Percentiles rank a stretch among this genome's conserved stretches.
phyloP scores from a whole-genome alignment of 345 rosid genomes.

The Pseudoturritis turrita region DNA sequence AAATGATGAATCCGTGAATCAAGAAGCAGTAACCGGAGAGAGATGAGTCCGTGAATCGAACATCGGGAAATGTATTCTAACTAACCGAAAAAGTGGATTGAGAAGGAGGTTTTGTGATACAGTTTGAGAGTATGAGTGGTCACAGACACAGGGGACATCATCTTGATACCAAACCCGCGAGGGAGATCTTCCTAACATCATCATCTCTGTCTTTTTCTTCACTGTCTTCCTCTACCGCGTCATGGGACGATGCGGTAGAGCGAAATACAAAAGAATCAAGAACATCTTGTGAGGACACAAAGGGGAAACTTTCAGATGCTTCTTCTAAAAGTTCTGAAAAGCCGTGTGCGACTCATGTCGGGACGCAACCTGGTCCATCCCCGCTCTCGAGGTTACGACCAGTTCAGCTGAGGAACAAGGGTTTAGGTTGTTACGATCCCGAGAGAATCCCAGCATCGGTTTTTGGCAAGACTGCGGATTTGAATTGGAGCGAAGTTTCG shows the following conservation, averaged over 20 bases:
- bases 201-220: slow-evolving; percentile 26
- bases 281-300: background rate
- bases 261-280: background rate
- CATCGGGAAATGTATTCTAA: background rate
- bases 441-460: slow-evolving; percentile 10
- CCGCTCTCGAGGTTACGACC: background rate
- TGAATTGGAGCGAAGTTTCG: slow-evolving; percentile 16
- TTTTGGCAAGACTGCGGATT: background rate
- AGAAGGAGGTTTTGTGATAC: background rate
- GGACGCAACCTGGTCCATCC: slow-evolving; percentile 8
- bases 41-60: background rate
- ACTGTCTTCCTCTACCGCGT: background rate
- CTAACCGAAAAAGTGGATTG: background rate
- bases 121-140: slow-evolving; percentile 5
- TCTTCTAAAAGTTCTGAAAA: background rate
- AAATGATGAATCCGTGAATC: background rate
- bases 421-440: background rate
- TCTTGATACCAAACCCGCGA: background rate
- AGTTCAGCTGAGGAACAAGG: background rate
- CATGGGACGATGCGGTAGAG: slow-evolving; percentile 11
- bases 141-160: background rate
- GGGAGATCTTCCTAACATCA: slow-evolving; percentile 24
- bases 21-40: background rate
- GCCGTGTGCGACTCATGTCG: background rate
- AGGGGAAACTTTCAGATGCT: background rate